Conservation (phyloP, 306 rosid genomes). For the Gleditsia sinensis region DNA sequence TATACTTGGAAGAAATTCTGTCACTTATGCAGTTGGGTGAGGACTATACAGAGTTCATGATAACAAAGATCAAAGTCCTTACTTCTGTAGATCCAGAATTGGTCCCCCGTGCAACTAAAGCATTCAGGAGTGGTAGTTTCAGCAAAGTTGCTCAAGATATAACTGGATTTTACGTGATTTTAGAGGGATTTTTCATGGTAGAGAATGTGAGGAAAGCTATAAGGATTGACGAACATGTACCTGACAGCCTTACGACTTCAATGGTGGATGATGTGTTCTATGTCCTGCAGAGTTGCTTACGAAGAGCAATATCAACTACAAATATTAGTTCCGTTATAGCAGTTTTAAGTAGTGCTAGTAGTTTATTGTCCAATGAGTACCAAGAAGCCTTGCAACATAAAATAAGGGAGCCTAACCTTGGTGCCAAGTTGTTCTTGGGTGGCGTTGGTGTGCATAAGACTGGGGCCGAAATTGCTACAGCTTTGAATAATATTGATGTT, state of each 20-base stretch:
- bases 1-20: conserved; percentile 84
- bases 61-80: conserved; percentile 79
- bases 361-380: conserved; percentile 82
- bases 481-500: conserved; percentile 87
- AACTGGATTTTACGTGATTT: conserved; percentile 85
- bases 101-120: conserved; percentile 85
- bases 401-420: conserved; percentile 88
- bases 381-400: conserved; percentile 86
- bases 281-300: conserved; percentile 87
- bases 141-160: conserved; percentile 86
- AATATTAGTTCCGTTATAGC: conserved; percentile 92
- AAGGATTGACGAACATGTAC: conserved; percentile 79
- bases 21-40: conserved; percentile 89
- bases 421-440: conserved; percentile 89
- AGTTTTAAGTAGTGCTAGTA: conserved; percentile 83
- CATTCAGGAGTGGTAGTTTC: conserved; percentile 85
- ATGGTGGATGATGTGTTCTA: conserved; percentile 98
- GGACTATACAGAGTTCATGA: conserved; percentile 88
- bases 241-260: conserved; percentile 90
- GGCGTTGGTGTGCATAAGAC: conserved; percentile 90
- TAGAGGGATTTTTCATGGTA: conserved; percentile 97
- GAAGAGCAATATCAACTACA: conserved; percentile 86
- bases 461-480: conserved; percentile 85
- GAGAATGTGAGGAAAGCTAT: conserved; percentile 96
- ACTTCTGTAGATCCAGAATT: conserved; percentile 84